Evolutionary conservation across 345 rosid genomes (phyloP).

Genomic region (Rhodamnia rubescens): DNA sequence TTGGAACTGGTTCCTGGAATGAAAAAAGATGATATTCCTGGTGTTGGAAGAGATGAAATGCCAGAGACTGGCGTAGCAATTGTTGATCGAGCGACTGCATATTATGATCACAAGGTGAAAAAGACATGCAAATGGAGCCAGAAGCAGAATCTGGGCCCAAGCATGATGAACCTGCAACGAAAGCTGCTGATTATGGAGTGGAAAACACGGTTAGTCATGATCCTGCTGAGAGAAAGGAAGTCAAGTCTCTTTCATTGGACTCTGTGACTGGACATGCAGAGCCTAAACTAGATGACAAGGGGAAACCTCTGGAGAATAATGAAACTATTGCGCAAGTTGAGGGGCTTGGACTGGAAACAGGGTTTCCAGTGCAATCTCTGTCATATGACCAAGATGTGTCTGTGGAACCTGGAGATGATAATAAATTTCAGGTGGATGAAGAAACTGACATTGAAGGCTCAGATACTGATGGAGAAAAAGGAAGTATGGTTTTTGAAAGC

Average conservation of each 20-base stretch:
- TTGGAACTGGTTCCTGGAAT: background rate
- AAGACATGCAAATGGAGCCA: background rate
- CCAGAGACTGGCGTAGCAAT: background rate
- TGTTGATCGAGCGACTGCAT: background rate
- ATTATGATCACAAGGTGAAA: background rate
- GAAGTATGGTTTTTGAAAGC: conserved; percentile 56
- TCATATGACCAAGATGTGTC: conserved; percentile 11
- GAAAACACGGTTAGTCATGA: conserved; percentile 12
- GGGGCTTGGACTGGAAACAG: conserved; percentile 5
- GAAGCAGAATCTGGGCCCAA: conserved; percentile 17
- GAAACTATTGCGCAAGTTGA: background rate
- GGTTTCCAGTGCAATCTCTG: background rate
- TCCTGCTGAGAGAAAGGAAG: background rate
- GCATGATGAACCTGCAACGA: conserved; percentile 5
- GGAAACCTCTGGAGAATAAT: conserved; percentile 2
- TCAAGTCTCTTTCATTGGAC: background rate
- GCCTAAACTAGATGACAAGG: conserved; percentile 2
- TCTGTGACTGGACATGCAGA: background rate
- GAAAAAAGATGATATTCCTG: background rate
- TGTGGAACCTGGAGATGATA: conserved; percentile 29
- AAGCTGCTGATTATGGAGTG: conserved; percentile 4
- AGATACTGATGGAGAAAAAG: conserved; percentile 50
- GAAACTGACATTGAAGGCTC: conserved; percentile 35
- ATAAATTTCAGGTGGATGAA: conserved; percentile 11
- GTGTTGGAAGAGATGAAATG: background rate